phyloP scores from a whole-genome alignment of 1,139 yeast species.

The Debaryomyces udenii region DNA sequence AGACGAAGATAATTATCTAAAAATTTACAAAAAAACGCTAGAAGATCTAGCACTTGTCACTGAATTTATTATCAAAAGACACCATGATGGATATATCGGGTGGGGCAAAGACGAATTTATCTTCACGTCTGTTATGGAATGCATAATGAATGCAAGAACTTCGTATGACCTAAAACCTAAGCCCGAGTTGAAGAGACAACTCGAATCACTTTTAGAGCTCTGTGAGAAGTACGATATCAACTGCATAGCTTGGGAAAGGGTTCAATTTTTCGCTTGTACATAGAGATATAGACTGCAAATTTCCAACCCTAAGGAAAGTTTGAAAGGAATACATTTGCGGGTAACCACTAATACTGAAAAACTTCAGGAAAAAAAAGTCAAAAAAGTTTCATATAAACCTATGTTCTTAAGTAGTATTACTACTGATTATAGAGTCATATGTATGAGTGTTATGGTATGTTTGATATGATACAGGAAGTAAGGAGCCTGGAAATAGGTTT shows the following conservation, averaged over 20 bases:
- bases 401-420: no score
- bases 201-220: not conserved
- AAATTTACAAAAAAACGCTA: not conserved
- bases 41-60: not conserved
- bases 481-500: no score
- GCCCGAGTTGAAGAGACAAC: not conserved
- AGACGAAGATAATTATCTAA: not conserved
- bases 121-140: slow-evolving; percentile 14
- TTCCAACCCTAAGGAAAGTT: slow-evolving; percentile 5
- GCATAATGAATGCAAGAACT: slow-evolving; percentile 8
- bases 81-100: slow-evolving; percentile 22
- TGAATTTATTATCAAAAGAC: slow-evolving; percentile 1
- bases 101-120: slow-evolving; percentile 23
- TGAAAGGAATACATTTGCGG: slow-evolving; percentile 2
- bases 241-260: slow-evolving; percentile 1
- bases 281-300: slow-evolving; percentile 3
- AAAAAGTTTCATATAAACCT: no score
- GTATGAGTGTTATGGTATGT: no score
- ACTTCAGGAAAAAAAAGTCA: not conserved
- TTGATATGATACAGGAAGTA: no score
- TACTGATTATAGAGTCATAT: no score
- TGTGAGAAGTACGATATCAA: not conserved
- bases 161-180: not conserved
- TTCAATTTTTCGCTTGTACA: slow-evolving; percentile 4
- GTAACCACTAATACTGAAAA: slow-evolving; percentile 3